Percentiles rank a stretch among this genome's conserved stretches.
Evolutionary conservation across 768 basidiomycete species (phyloP).

Genomic region (Trametes villosa): DNA sequence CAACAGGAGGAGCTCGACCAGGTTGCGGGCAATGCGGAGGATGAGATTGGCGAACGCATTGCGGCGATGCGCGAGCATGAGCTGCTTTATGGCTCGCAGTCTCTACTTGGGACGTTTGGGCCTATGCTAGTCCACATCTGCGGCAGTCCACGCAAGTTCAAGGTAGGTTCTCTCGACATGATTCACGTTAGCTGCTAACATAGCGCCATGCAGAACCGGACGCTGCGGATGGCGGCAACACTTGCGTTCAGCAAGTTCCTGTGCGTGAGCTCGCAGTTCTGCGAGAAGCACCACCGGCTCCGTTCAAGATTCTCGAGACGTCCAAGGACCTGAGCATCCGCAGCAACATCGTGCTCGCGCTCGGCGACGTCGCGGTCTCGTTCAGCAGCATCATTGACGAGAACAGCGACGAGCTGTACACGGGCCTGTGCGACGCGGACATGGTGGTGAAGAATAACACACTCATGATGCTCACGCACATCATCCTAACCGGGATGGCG

Average conservation of each 20-base stretch:
- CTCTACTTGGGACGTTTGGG: slow-evolving; percentile 83
- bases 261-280: slow-evolving; percentile 93
- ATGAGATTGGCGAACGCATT: slow-evolving; percentile 95
- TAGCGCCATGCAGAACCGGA: slow-evolving; percentile 66
- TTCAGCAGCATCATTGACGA: slow-evolving; percentile 98
- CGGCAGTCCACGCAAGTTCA: slow-evolving; percentile 88
- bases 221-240: slow-evolving; percentile 83
- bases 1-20: slow-evolving; percentile 90
- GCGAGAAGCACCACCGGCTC: slow-evolving; percentile 84
- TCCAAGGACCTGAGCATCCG: slow-evolving; percentile 89
- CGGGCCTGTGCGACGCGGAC: slow-evolving; percentile 86
- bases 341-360: slow-evolving; percentile 95
- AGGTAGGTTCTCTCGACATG: slow-evolving; percentile 50
- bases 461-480: slow-evolving; percentile 95
- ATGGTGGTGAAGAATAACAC: slow-evolving; percentile 98
- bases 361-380: slow-evolving; percentile 97
- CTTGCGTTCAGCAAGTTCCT: slow-evolving; percentile 95
- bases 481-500: slow-evolving; percentile 99
- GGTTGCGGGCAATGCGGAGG: slow-evolving; percentile 96
- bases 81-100: slow-evolving; percentile 80
- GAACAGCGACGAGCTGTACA: slow-evolving; percentile 94
- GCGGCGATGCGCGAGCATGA: slow-evolving; percentile 84
- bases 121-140: slow-evolving; percentile 91
- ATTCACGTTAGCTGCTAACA: not conserved
- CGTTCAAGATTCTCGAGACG: slow-evolving; percentile 92